Evolutionary conservation across 495 filamentous ascomycete species (phyloP), one percentile per base, ranked within the genome.

Genomic region (Penicillium parvum): DNA sequence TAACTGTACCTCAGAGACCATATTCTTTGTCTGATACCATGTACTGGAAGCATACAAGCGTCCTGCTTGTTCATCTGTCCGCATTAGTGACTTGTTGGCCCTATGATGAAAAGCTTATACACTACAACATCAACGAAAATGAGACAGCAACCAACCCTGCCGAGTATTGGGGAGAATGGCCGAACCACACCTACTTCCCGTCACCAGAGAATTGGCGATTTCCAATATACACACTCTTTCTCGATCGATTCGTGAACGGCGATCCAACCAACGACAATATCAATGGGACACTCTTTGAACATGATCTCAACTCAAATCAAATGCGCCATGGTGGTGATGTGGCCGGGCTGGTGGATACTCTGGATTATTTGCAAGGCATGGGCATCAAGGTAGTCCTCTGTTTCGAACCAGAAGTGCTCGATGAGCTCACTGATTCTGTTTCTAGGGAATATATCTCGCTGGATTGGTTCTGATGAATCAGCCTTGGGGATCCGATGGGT

Each of bases 301-400:
- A 84, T 56, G 84, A 88, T 55, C 53, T 79, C 22, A 72, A 71
- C 45, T 79, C 76, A 39, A 88, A 78, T 41, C 83, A 86, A 58
- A 75, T 88, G 61, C 79, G 84, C n/a, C 79, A 84, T 64, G 84
- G 84, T 25, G 84, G 84, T 26, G 84, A 88, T 57, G 68, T 85
- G 17, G 68, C 65, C 32, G 84, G 84, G 6, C 42, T 88, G 23
- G 49, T 78, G 32, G 78, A 84, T 47, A 81, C 78, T 11, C 64
- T 88, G 39, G 84, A 88, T 53, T 88, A 88, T 60, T 56, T 88
- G 27, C 80, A 84, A 43, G 84, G 84, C 30, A 80, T 85, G 80
- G 84, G 84, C 2, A 79, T 86, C 60, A 86, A 84, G 70, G 80
- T 77, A n/a, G n/a, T n/a, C n/a, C n/a, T n/a, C n/a, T n/a, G n/a